These are phyloP conservation scores for Candida montana DNA, from an alignment of 805 yeast species.

Conservation along the genomic window DNA sequence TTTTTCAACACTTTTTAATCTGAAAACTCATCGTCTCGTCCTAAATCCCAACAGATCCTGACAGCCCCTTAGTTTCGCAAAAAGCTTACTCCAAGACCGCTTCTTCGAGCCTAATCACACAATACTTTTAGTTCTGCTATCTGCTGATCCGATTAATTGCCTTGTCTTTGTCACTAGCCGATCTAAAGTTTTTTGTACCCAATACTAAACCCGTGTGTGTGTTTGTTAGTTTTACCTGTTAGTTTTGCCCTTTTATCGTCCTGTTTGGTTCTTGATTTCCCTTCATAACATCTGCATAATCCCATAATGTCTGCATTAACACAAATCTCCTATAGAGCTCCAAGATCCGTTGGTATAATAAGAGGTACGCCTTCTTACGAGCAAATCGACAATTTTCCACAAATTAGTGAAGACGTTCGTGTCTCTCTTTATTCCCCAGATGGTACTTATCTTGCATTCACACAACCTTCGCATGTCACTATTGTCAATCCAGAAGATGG, in stretches of 20 bases:
- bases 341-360: slow-evolving; percentile 49
- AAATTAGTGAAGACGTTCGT: slow-evolving; percentile 46
- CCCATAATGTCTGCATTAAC: slow-evolving; percentile 22
- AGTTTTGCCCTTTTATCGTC: too few relatives aligned
- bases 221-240: too few relatives aligned
- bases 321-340: slow-evolving; percentile 39
- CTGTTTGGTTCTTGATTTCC: not conserved
- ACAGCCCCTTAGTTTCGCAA: too few relatives aligned
- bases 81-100: too few relatives aligned
- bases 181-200: too few relatives aligned
- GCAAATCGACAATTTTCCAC: slow-evolving; percentile 21
- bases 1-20: not conserved
- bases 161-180: too few relatives aligned
- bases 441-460: slow-evolving; percentile 66
- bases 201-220: too few relatives aligned
- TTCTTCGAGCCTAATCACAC: too few relatives aligned
- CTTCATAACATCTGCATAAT: not conserved
- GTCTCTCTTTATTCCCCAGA: slow-evolving; percentile 61
- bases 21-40: too few relatives aligned
- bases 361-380: slow-evolving; percentile 39
- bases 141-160: too few relatives aligned
- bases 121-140: too few relatives aligned
- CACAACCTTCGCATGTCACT: slow-evolving; percentile 57
- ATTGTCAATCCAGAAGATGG: slow-evolving; percentile 55
- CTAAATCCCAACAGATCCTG: too few relatives aligned